Evolutionary conservation across 1,284 basidiomycete genomes (phyloP), one percentile per base, ranked within the genome.

Genomic region (Schizopora paradoxa): DNA sequence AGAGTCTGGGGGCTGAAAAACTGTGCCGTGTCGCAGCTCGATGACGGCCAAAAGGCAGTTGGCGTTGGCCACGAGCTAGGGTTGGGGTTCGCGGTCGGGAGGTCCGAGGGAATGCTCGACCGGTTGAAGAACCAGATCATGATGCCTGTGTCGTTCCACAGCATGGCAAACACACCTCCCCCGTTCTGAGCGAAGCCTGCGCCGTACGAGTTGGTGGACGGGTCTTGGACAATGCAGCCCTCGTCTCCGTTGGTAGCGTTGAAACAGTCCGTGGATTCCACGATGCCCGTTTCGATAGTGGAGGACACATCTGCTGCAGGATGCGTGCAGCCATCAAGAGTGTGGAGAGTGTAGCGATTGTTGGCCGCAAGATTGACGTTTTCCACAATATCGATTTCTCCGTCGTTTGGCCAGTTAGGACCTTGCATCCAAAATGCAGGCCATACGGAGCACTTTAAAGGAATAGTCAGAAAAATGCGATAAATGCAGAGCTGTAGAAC

Each of bases 371-470:
- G 21, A 28, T 56, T 54, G 18, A 59, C 54, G 25, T 53, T 54
- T 41, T 59, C 58, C 41, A 52, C 33, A 28, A 58, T 43, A 35
- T 58, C 57, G 37, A 58, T 57, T 33, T 58, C 57, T 11, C 56
- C 57, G 16, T 46, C 26, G 6, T 43, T 39, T 6, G 57, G 56
- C 57, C 57, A 58, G 21, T 51, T 51, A 13, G 47, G 39, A 2
- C 45, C 42, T 36, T 49, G 43, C 31, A 45, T 51, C 56, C 54
- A 57, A 35, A 51, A 54, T 5, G 50, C 56, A 5, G 54, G 54
- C 57, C 57, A 57, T 7, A 47, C 42, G 23, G 43, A 47, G 35
- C 23, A 14, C 49, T 21, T 13, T 8, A 36, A 10, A 45, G 5
- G 16, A 43, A 10, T n/a, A 42, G 25, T 7, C 18, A 10, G 40